Base-by-base conservation (phyloP, 106 monocot genomes). In the Allium sativum region DNA sequence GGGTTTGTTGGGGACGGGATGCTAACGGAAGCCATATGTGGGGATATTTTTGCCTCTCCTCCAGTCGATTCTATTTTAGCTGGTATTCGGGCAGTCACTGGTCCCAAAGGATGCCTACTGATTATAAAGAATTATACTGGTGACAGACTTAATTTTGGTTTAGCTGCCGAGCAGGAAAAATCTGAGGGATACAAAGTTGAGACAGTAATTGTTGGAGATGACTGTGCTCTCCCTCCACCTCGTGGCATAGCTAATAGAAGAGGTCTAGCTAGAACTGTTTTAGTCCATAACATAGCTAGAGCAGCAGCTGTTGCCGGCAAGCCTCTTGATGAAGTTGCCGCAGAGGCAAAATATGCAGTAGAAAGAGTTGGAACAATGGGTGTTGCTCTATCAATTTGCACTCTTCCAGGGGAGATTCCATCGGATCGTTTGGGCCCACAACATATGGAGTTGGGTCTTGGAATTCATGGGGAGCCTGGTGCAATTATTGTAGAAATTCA, bases 381-480 rank as follows among this genome's bases (percentile, higher is more conserved):
- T 72, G 81, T 94, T 75, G 84, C 94, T 42, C 65, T 83, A 47
- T 94, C 94, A 62, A 73, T 89, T 3, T 94, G 94, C 51, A 94
- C 93, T 52, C 72, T 86, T 68, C 86, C 94, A 69, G 89, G 89
- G 14, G 83, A 84, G 56, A 80, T 90, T 8, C 79, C 81, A 54
- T 86, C 89, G 45, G 89, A 89, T 59, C 78, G 81, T 59, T 70
- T 90, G 53, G 86, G 85, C 44, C 71, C 89, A 56, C 81, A 78
- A 65, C 48, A 76, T 42, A 90, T 89, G 86, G 90, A 96, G 76
- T 81, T 96, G 71, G 96, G 96, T 53, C 84, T 96, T 74, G 96
- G 96, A 80, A 96, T 96, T 72, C 95, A 96, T 87, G 95, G 95
- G 21, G 95, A 96, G 64, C 95, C 90, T 70, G 95, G 95, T 52